Evolutionary conservation across 129 eudicot genomes (phyloP).

Genomic region (Silybum marianum): DNA sequence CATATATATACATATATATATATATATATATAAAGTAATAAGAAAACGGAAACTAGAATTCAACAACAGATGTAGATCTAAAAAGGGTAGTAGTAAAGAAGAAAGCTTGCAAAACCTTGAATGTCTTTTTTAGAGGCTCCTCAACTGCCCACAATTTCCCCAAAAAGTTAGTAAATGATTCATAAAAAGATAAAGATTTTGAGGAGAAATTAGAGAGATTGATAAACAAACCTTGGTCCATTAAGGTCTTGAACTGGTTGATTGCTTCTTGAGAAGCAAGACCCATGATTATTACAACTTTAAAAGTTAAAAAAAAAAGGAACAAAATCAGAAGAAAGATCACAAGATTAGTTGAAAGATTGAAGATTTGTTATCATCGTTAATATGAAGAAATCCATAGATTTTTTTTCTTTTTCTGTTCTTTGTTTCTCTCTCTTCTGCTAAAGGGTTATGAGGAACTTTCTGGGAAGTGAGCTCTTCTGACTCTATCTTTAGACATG

Average conservation of each 20-base stretch:
- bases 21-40: too few relatives aligned
- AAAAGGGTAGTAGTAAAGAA: conserved; percentile 17
- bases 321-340: conserved; percentile 17
- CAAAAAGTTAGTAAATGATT: conserved; percentile 18
- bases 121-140: conserved; percentile 61
- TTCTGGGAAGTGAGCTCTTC: conserved; percentile 17
- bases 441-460: conserved; percentile 18
- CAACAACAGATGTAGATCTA: conserved; percentile 34
- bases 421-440: conserved; percentile 28
- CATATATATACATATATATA: too few relatives aligned
- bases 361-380: conserved; percentile 27
- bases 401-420: neutral
- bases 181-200: conserved; percentile 10
- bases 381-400: conserved; percentile 25
- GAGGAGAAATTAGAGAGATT: neutral
- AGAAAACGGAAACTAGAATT: too few relatives aligned
- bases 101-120: conserved; percentile 55
- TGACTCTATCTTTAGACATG: neutral
- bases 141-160: conserved; percentile 56
- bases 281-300: conserved; percentile 40
- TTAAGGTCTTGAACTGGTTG: conserved; percentile 54
- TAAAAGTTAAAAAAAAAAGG: neutral
- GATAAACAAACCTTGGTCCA: conserved; percentile 58
- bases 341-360: conserved; percentile 17
- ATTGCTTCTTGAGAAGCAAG: conserved; percentile 67